phyloP scores from a whole-genome alignment of 225 moss, liverwort and hornwort genomes.

The Physcomitrium patens region DNA sequence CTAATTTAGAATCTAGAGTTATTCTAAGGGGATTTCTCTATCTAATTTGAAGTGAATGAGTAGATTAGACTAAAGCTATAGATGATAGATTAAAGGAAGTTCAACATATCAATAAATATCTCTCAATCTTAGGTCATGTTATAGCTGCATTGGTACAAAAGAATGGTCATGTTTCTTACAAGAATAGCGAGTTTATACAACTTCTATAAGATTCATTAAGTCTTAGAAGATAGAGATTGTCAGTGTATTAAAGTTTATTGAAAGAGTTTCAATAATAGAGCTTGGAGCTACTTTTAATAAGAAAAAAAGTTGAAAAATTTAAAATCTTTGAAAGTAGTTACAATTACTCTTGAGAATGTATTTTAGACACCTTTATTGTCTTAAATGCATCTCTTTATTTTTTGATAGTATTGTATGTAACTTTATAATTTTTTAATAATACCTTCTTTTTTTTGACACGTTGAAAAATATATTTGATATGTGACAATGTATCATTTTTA shows the following conservation, averaged over 20 bases:
- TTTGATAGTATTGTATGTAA: too few relatives aligned
- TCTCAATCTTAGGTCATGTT: conserved; percentile 83
- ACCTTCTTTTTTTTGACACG: not conserved
- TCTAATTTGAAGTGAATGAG: conserved; percentile 81
- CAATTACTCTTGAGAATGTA: not conserved
- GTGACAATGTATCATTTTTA: not conserved
- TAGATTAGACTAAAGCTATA: conserved; percentile 81
- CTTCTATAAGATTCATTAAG: conserved; percentile 81
- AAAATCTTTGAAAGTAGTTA: conserved; percentile 76
- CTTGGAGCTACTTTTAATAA: conserved; percentile 80
- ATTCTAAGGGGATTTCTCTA: conserved; percentile 77
- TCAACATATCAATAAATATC: conserved; percentile 85
- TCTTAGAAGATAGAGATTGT: conserved; percentile 26
- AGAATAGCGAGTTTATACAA: too few relatives aligned
- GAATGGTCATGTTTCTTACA: conserved; percentile 79
- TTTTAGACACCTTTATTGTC: not conserved
- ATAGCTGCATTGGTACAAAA: conserved; percentile 83
- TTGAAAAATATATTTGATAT: not conserved
- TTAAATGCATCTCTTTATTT: conserved; percentile 18
- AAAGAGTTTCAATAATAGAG: conserved; percentile 81
- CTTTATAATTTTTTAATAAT: not conserved
- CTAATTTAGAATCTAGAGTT: conserved; percentile 64
- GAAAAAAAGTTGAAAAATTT: conserved; percentile 74
- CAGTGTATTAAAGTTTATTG: conserved; percentile 83
- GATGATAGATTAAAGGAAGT: conserved; percentile 88